Conservation (phyloP, 768 basidiomycete species). For the Pleurotus citrinopileatus region DNA sequence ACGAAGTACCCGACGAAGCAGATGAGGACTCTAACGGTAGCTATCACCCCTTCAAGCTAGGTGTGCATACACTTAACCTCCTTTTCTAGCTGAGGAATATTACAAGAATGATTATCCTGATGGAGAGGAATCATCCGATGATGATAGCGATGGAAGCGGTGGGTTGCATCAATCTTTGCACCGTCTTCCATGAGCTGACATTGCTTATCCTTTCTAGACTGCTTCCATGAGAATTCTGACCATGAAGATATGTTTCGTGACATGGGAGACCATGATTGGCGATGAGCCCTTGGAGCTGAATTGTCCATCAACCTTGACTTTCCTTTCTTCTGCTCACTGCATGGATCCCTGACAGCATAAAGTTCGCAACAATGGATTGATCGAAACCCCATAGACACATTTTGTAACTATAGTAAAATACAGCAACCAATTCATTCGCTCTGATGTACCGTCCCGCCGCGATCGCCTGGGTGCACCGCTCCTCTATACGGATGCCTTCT, state of each 20-base stretch:
- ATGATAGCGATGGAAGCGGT: slow-evolving; percentile 38
- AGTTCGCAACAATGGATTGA: neutral
- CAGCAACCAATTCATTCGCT: too few species aligned
- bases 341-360: neutral
- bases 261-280: neutral
- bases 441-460: too few species aligned
- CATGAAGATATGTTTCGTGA: neutral
- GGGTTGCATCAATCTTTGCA: neutral
- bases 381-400: too few species aligned
- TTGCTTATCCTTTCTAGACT: neutral
- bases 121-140: slow-evolving; percentile 46
- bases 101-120: slow-evolving; percentile 87
- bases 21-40: slow-evolving; percentile 85
- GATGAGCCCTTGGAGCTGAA: neutral
- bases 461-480: too few species aligned
- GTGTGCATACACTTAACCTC: slow-evolving; percentile 1
- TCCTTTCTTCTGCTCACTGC: neutral
- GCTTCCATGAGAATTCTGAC: slow-evolving; percentile 1
- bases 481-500: slow-evolving; percentile 1
- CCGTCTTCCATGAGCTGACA: neutral
- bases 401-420: too few species aligned
- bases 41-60: slow-evolving; percentile 12
- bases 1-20: slow-evolving; percentile 68
- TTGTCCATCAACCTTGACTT: neutral
- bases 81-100: slow-evolving; percentile 65